Conservation (phyloP, 345 rosid genomes). For the Cardamine chenopodiifolia region DNA sequence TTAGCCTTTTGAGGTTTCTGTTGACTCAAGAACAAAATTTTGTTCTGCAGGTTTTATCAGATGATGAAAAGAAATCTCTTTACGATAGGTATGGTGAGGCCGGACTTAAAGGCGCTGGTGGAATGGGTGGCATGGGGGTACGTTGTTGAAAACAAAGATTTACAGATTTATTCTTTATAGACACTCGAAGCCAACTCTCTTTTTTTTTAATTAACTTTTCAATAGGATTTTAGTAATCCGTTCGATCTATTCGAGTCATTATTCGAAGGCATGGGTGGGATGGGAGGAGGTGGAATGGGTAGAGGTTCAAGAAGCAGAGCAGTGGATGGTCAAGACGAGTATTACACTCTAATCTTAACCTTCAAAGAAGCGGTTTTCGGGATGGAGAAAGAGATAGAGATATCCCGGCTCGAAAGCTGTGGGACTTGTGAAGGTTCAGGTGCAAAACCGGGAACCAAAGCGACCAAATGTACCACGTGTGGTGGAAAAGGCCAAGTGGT, state of each 20-base stretch:
- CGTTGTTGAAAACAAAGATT: background rate
- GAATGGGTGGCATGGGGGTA: slow-evolving; percentile 77
- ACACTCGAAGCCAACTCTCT: slow-evolving; percentile 7
- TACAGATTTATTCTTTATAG: background rate
- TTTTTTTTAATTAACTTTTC: background rate
- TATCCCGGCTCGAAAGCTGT: slow-evolving; percentile 82
- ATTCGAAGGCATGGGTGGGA: slow-evolving; percentile 86
- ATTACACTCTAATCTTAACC: slow-evolving; percentile 68
- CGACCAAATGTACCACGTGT: slow-evolving; percentile 80
- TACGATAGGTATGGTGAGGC: slow-evolving; percentile 96
- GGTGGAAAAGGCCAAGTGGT: slow-evolving; percentile 98
- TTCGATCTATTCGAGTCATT: slow-evolving; percentile 90
- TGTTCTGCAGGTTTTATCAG: slow-evolving; percentile 53
- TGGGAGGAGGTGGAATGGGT: slow-evolving; percentile 84
- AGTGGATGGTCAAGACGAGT: slow-evolving; percentile 91
- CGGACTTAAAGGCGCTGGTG: slow-evolving; percentile 84
- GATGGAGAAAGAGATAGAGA: slow-evolving; percentile 90
- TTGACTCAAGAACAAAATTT: background rate
- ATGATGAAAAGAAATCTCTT: slow-evolving; percentile 90
- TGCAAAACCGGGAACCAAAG: slow-evolving; percentile 81
- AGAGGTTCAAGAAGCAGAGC: slow-evolving; percentile 79
- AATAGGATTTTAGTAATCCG: slow-evolving; percentile 94
- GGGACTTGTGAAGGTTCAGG: slow-evolving; percentile 91
- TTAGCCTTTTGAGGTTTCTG: background rate
- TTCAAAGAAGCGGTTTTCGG: slow-evolving; percentile 98